Conservation (phyloP, 2,329 filamentous ascomycete genomes). For the Bretziella fagacearum region DNA sequence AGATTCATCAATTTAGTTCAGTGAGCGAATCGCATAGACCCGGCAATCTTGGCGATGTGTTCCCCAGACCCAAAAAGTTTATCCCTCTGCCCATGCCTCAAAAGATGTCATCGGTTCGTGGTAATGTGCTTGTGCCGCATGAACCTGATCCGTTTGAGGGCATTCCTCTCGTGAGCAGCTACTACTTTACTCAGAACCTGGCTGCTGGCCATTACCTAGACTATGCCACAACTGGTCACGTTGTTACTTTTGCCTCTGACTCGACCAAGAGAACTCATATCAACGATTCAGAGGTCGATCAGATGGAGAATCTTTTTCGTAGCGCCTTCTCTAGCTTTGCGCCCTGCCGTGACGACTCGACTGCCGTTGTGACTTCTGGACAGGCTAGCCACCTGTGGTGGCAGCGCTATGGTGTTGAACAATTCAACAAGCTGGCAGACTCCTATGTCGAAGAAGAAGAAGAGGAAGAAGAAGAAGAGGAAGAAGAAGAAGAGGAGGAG, state of each 20-base stretch:
- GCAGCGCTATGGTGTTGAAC: conserved; percentile 50
- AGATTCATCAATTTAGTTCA: conserved; percentile 25
- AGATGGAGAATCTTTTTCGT: conserved; percentile 58
- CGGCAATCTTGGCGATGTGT: conserved; percentile 55
- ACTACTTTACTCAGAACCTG: conserved; percentile 51
- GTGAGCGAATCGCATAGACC: conserved; percentile 20
- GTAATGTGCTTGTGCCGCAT: conserved; percentile 36
- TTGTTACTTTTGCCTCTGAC: conserved; percentile 30
- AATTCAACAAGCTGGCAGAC: conserved; percentile 48
- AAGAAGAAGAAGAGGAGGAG: conserved; percentile 24
- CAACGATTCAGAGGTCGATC: conserved; percentile 37
- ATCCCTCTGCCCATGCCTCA: conserved; percentile 41
- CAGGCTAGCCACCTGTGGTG: conserved; percentile 59
- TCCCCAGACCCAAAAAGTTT: conserved; percentile 22
- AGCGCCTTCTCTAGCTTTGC: conserved; percentile 69
- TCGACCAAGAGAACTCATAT: conserved; percentile 38
- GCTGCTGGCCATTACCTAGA: conserved; percentile 54
- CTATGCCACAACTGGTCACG: conserved; percentile 35
- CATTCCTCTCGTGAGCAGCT: conserved; percentile 34
- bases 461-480: conserved; percentile 21
- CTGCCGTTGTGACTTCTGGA: conserved; percentile 50
- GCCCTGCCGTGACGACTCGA: conserved; percentile 55
- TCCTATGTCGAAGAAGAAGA: conserved; percentile 24
- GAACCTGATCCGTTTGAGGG: conserved; percentile 39
- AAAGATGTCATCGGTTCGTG: conserved; percentile 52